Evolutionary conservation across 2,329 filamentous ascomycete species (phyloP), one percentile per base, ranked within the genome.

Genomic region (Aschersonia sp.): DNA sequence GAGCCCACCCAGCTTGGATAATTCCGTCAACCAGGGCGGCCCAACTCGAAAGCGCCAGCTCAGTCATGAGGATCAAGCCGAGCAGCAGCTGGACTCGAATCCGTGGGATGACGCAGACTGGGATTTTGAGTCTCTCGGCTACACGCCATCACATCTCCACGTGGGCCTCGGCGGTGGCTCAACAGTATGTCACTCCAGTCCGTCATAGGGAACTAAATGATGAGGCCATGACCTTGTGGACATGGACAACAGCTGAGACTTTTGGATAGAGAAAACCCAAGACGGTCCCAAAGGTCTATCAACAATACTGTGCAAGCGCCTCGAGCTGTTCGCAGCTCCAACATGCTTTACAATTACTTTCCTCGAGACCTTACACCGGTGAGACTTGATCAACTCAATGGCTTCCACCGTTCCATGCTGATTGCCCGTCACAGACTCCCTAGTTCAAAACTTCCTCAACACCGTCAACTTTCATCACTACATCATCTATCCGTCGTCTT

Each of bases 401-500:
- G n/a, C 9, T 5, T 41, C 37, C 31, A 30, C 32, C 14, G 4
- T 8, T 45, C 2, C n/a, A 32, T 45, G 8, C 35, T 45, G 30
- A 9, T 22, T n/a, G 12, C 35, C 12, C 12, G 35, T 12, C 8
- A 37, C 9, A 67, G 65, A 66, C 48, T 54, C 52, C 8, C 54
- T 67, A 6, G 58, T 67, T 8, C 59, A 67, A 40, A 64, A 64
- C 51, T 67, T 66, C 46, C 53, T 67, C 11, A 55, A 57, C 45
- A 56, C 59, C 41, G 63, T 62, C 50, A 67, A 67, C 49, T 66
- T 57, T 45, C 63, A 66, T 49, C 63, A 64, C 55, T 66, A 66
- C 49, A 61, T 66, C 45, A 52, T 66, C 32, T 65, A 67, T 47
- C 61, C 65, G 0, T 51, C 58, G 0, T 54, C 55, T 5, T 66